A percentile compares a stretch with the other conserved stretches of the same genome.
Conservation (phyloP, 352 stramenopile species). For the Pythium pyrilobum region DNA sequence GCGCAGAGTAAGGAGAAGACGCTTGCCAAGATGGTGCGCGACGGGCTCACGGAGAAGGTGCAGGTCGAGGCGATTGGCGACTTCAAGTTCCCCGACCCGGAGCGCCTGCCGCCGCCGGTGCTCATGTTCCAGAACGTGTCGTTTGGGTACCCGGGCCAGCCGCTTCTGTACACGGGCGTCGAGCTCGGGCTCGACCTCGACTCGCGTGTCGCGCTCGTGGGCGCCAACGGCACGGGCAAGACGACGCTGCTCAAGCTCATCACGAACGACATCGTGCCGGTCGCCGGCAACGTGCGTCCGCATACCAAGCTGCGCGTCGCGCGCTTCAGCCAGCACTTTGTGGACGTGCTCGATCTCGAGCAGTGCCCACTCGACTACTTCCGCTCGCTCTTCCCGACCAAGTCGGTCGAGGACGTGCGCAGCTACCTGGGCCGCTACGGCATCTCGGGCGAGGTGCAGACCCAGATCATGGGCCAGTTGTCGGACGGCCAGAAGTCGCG, state of each 20-base stretch:
- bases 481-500: slow-evolving; percentile 96
- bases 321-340: slow-evolving; percentile 98
- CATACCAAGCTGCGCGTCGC: slow-evolving; percentile 96
- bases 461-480: slow-evolving; percentile 94
- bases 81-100: slow-evolving; percentile 97
- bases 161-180: slow-evolving; percentile 90
- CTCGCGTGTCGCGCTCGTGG: slow-evolving; percentile 95
- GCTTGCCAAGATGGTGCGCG: slow-evolving; percentile 97
- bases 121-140: slow-evolving; percentile 96
- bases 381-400: slow-evolving; percentile 89
- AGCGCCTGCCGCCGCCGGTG: slow-evolving; percentile 92
- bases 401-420: slow-evolving; percentile 92
- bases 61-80: slow-evolving; percentile 78
- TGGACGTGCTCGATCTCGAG: slow-evolving; percentile 96
- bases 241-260: slow-evolving; percentile 99
- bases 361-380: slow-evolving; percentile 97
- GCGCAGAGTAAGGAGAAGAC: slow-evolving; percentile 98
- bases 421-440: slow-evolving; percentile 97
- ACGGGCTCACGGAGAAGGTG: slow-evolving; percentile 94
- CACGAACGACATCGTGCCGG: slow-evolving; percentile 91
- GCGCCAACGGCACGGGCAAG: slow-evolving; percentile 95
- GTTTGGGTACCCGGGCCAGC: slow-evolving; percentile 93
- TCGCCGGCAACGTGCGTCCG: slow-evolving; percentile 92
- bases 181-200: slow-evolving; percentile 97
- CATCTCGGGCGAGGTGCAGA: slow-evolving; percentile 94